These are phyloP conservation scores for Leptodontidium sp. DNA, from an alignment of 2,329 filamentous ascomycete species.

Conservation along the genomic window DNA sequence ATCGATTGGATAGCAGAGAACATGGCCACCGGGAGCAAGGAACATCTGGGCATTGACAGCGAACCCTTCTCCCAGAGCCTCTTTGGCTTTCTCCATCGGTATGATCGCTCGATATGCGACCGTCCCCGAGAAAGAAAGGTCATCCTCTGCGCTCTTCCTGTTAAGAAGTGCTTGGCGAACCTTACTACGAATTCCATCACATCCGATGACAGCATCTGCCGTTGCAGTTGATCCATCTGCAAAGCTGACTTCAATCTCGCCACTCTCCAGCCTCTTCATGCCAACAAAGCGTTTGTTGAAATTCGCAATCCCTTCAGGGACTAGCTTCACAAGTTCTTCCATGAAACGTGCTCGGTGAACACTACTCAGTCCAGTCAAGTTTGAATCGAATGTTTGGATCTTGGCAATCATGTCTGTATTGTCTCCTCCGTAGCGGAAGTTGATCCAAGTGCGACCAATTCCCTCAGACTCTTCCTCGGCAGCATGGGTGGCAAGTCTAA, in stretches of 20 bases:
- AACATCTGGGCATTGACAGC: conserved; percentile 10
- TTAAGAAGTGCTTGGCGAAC: conserved; percentile 10
- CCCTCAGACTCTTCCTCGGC: conserved; percentile 20
- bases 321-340: conserved; percentile 50
- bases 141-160: conserved; percentile 10
- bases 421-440: conserved; percentile 29
- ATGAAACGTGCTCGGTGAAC: conserved; percentile 52
- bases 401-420: conserved; percentile 35
- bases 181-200: conserved; percentile 60
- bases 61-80: conserved; percentile 9
- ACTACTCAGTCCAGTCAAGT: conserved; percentile 36
- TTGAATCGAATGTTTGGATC: conserved; percentile 23
- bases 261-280: conserved; percentile 30
- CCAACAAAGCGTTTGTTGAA: conserved; percentile 45
- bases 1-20: conserved; percentile 12
- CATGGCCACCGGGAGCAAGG: conserved; percentile 12
- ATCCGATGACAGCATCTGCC: conserved; percentile 60
- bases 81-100: conserved; percentile 10
- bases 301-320: conserved; percentile 46
- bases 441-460: conserved; percentile 32
- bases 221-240: conserved; percentile 52
- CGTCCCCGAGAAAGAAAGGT: conserved; percentile 10
- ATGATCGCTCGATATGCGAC: conserved; percentile 14
- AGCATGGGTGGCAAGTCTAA: conserved; percentile 30
- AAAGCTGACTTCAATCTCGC: conserved; percentile 47